phyloP scores from a whole-genome alignment of 208 protist genomes.

The Crithidia fasciculata region DNA sequence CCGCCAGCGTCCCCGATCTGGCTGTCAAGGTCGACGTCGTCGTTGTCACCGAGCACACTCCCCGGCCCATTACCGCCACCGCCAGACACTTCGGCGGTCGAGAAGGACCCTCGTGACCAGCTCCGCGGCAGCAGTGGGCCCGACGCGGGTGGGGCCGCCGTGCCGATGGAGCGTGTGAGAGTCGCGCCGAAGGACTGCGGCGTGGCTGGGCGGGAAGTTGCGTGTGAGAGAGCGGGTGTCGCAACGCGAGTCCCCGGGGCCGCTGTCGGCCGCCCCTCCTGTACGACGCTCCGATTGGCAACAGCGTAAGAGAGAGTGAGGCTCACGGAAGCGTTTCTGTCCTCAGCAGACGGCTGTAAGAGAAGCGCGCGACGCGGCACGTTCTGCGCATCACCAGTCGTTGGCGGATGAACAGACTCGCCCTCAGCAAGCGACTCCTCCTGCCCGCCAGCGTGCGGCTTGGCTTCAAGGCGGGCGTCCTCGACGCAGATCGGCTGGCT shows the following conservation, averaged over 20 bases:
- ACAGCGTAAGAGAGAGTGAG: slow-evolving; percentile 18
- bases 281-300: neutral
- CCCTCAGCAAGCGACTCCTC: neutral
- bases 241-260: neutral
- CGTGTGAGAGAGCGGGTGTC: neutral
- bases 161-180: neutral
- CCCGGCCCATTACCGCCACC: neutral
- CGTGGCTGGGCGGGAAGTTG: neutral
- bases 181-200: neutral
- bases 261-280: neutral
- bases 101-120: neutral
- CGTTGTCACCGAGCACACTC: slow-evolving; percentile 26
- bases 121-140: slow-evolving; percentile 9
- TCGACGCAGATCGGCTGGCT: slow-evolving; percentile 63
- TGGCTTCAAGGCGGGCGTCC: slow-evolving; percentile 37
- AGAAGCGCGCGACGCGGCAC: neutral
- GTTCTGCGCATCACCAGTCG: neutral
- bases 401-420: neutral
- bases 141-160: neutral
- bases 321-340: slow-evolving; percentile 6
- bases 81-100: neutral
- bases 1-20: neutral
- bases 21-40: slow-evolving; percentile 19
- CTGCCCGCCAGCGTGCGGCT: slow-evolving; percentile 2
- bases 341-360: neutral